phyloP scores from a whole-genome alignment of 2,329 filamentous ascomycete species.

The Blastomyces silverae region DNA sequence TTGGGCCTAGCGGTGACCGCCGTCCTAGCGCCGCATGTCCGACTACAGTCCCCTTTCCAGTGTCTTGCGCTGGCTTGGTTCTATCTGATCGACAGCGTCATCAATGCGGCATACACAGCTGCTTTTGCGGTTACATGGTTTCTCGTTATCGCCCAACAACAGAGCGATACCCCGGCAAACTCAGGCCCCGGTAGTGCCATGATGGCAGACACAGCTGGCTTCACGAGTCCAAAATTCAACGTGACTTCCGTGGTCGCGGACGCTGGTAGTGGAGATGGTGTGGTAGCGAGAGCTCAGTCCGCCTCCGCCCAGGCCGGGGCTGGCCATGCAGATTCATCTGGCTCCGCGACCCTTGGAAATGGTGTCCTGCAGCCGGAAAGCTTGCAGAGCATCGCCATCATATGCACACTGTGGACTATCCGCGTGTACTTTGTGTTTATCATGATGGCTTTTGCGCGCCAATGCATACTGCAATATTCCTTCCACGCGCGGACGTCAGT shows the following conservation, averaged over 20 bases:
- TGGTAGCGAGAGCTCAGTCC: conserved; percentile 38
- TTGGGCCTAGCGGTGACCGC: conserved; percentile 60
- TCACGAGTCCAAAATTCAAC: conserved; percentile 58
- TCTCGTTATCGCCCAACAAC: conserved; percentile 58
- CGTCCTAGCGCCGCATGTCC: conserved; percentile 71
- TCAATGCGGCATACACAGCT: conserved; percentile 75
- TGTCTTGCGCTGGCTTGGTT: conserved; percentile 76
- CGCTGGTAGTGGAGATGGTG: conserved; percentile 49
- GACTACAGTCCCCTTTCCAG: conserved; percentile 69
- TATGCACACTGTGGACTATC: conserved; percentile 65
- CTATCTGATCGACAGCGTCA: conserved; percentile 71
- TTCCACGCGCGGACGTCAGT: conserved; percentile 39
- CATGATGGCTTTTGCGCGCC: conserved; percentile 73
- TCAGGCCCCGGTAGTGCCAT: conserved; percentile 48
- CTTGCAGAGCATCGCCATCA: conserved; percentile 70
- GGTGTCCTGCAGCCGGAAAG: conserved; percentile 59
- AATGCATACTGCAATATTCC: conserved; percentile 65
- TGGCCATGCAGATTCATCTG: conserved; percentile 24
- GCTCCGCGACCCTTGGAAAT: conserved; percentile 53
- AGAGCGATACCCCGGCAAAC: conserved; percentile 40
- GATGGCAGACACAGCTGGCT: conserved; percentile 58
- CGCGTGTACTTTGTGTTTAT: conserved; percentile 78
- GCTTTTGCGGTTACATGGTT: conserved; percentile 84
- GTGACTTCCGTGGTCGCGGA: conserved; percentile 50
- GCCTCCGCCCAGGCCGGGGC: conserved; percentile 33